These are phyloP conservation scores for Aciculosporium take DNA, from an alignment of 2,329 filamentous ascomycete genomes.

Conservation along the genomic window DNA sequence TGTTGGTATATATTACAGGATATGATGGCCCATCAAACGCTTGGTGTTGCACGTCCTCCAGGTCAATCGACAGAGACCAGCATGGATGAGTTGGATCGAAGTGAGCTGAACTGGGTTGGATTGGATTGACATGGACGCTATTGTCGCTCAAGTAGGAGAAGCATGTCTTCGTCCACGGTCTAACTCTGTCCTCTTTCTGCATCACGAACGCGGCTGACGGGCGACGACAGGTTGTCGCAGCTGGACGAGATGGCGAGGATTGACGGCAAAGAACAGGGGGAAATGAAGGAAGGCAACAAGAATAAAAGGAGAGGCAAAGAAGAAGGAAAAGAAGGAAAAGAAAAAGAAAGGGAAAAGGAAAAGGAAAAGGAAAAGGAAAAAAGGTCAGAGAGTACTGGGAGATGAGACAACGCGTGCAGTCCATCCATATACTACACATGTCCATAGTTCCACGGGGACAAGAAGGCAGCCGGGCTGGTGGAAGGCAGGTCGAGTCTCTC, in stretches of 20 bases:
- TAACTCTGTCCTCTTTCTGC: too few relatives aligned
- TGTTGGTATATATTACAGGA: neutral
- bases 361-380: neutral
- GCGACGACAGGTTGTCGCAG: too few relatives aligned
- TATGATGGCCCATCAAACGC: neutral
- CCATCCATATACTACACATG: neutral
- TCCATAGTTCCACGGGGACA: constrained; percentile 2
- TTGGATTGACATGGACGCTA: too few relatives aligned
- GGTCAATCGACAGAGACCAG: neutral
- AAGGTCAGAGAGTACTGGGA: neutral
- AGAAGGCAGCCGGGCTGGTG: constrained; percentile 3
- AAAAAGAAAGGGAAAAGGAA: neutral
- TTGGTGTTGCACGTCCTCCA: neutral
- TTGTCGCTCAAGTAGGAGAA: too few relatives aligned
- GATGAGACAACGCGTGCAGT: neutral
- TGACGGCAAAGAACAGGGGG: too few relatives aligned
- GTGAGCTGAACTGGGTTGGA: too few relatives aligned
- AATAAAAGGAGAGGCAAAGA: too few relatives aligned
- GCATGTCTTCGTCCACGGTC: too few relatives aligned
- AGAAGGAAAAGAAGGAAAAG: neutral
- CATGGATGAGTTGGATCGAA: too few relatives aligned
- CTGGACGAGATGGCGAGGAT: too few relatives aligned
- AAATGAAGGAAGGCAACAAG: too few relatives aligned
- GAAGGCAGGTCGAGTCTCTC: neutral
- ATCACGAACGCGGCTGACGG: too few relatives aligned